phyloP scores from a whole-genome alignment of 1,284 basidiomycete species.

The Marasmius sp. region DNA sequence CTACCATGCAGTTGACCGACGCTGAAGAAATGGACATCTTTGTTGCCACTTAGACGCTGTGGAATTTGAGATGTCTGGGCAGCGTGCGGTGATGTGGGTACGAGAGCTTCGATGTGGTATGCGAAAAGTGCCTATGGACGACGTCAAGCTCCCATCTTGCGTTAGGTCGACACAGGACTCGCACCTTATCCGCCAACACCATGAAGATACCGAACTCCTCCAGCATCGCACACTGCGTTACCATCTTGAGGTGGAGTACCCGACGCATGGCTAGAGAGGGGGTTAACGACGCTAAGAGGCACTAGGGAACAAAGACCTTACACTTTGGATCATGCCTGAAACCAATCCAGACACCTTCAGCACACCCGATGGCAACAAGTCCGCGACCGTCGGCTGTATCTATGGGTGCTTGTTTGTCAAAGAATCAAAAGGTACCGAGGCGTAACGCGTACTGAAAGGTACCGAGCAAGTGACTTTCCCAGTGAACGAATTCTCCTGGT shows the following conservation, averaged over 20 bases:
- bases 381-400: constrained; percentile 81
- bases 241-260: constrained; percentile 86
- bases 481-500: constrained; percentile 72
- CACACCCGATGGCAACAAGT: constrained; percentile 90
- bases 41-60: constrained; percentile 84
- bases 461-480: constrained; percentile 92
- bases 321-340: constrained; percentile 85
- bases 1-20: constrained; percentile 84
- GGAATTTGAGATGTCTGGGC: constrained; percentile 69
- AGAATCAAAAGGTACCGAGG: neutral
- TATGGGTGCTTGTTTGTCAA: constrained; percentile 25
- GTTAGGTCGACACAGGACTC: neutral
- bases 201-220: constrained; percentile 96
- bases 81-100: constrained; percentile 77
- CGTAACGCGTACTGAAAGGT: constrained; percentile 73
- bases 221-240: constrained; percentile 92
- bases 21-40: constrained; percentile 93
- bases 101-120: constrained; percentile 93
- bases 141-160: neutral
- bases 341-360: constrained; percentile 97
- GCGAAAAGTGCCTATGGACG: constrained; percentile 65
- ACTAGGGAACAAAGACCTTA: constrained; percentile 34
- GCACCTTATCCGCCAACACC: constrained; percentile 89
- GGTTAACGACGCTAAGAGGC: neutral
- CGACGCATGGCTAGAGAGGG: constrained; percentile 72